Evolutionary conservation across 2,329 filamentous ascomycete species (phyloP).

Genomic region (Bretziella fagacearum): DNA sequence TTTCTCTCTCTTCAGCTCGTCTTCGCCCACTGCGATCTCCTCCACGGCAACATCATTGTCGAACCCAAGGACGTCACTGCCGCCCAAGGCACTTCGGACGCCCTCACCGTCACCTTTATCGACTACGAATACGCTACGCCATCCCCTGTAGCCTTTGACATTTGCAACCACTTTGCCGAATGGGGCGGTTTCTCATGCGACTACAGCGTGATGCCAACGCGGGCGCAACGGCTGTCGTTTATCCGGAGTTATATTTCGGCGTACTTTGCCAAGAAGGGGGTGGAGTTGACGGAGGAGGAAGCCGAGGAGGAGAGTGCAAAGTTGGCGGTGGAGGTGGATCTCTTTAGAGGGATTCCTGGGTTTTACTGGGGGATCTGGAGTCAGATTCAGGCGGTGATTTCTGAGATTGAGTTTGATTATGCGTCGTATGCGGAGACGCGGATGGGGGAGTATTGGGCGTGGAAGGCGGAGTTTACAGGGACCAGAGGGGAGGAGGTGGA

Average conservation of each 20-base stretch:
- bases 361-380: constrained; percentile 93
- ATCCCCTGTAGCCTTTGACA: constrained; percentile 85
- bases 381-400: constrained; percentile 84
- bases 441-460: constrained; percentile 82
- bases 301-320: constrained; percentile 47
- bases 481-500: constrained; percentile 39
- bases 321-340: constrained; percentile 66
- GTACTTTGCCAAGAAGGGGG: constrained; percentile 41
- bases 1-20: constrained; percentile 41
- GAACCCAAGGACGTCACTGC: constrained; percentile 28
- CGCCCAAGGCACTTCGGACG: constrained; percentile 19
- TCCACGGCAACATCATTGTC: constrained; percentile 94
- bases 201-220: constrained; percentile 64
- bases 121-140: constrained; percentile 97
- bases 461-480: constrained; percentile 59
- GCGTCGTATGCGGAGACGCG: constrained; percentile 74
- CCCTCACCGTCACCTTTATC: constrained; percentile 58
- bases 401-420: constrained; percentile 93
- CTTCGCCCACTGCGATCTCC: constrained; percentile 86
- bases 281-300: constrained; percentile 21
- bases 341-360: constrained; percentile 75
- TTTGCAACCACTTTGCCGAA: constrained; percentile 95
- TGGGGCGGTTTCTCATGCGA: constrained; percentile 97
- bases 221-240: constrained; percentile 60
- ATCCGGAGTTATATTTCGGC: constrained; percentile 65